Base-by-base conservation (phyloP, 202 grass and related monocot species). In the Schoenoplectus triqueter region DNA sequence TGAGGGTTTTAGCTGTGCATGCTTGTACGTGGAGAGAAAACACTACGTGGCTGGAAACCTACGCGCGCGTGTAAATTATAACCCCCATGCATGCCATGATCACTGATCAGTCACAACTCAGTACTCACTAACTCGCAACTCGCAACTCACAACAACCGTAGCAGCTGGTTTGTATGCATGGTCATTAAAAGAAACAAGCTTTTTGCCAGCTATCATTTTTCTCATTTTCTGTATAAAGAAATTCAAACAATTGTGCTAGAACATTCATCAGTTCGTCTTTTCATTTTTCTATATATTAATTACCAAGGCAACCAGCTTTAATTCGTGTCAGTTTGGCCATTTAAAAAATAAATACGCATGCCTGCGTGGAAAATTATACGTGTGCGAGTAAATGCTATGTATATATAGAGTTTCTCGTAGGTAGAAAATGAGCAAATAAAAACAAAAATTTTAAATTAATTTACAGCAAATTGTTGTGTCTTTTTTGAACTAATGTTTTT, bases 91-190 rank as follows among this genome's bases (percentile, higher is more conserved):
- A 56, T 57, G 54, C 10, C 54, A 57, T 60, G 57, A 47, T 47
- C 45, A 31, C 45, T 47, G 45, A 47, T 47, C 45, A 4, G 45
- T 77, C 70, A 51, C 69, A 73, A 48, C 46, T 10, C 50, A 52
- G 11, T 44, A 69, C 40, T 65, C 66, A 68, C 71, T 77, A 73
- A 48, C 46, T 10, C 50, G 8, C 40, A 69, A 69, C 40, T 65
- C 66, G 42, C 71, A 76, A 76, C 73, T 77, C 66, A 68, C 71
- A 76, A 76, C 73, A 76, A 76, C 50, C 73, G 20, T 39, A 76
- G 73, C 56, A 10, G 11, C 73, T 15, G 11, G 31, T 67, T 50
- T 73, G 46, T 51, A n/a, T 57, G 73, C 10, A 41, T 52, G 50
- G 50, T 55, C 10, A 40, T 76, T 39, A 40, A 77, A 77, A 40